phyloP scores from a whole-genome alignment of 371 early-diverging fungal species.

The Apophysomyces variabilis region DNA sequence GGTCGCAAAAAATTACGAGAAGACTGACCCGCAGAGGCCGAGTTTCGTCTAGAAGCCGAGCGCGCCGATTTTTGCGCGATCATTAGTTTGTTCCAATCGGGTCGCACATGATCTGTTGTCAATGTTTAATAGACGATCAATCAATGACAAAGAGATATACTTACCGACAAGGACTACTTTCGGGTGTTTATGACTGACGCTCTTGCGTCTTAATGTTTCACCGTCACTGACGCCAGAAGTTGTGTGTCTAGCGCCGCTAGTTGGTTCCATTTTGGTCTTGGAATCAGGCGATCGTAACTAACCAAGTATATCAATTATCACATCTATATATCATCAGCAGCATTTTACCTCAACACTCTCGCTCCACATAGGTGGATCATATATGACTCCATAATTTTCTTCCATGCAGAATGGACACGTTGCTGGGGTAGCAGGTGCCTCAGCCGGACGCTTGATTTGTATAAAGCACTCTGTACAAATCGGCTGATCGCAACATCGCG shows the following conservation, averaged over 20 bases:
- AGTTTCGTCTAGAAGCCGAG: constrained; percentile 51
- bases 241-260: constrained; percentile 41
- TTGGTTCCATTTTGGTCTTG: constrained; percentile 17
- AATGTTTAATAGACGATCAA: background rate
- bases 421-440: constrained; percentile 59
- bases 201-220: constrained; percentile 53
- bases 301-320: background rate
- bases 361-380: constrained; percentile 60
- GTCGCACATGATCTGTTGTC: constrained; percentile 75
- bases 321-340: background rate
- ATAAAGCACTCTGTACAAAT: constrained; percentile 95
- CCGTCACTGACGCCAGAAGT: constrained; percentile 44
- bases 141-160: constrained; percentile 12
- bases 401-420: constrained; percentile 91
- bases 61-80: constrained; percentile 33
- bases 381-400: constrained; percentile 84
- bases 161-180: constrained; percentile 78
- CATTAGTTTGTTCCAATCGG: constrained; percentile 64
- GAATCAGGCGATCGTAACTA: constrained; percentile 4
- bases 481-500: constrained; percentile 92
- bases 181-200: constrained; percentile 62
- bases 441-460: constrained; percentile 82
- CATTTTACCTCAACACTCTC: constrained; percentile 20
- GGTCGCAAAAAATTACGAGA: constrained; percentile 25
- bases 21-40: constrained; percentile 41